These are phyloP conservation scores for Zymoseptoria ardabiliae DNA, from an alignment of 2,329 filamentous ascomycete genomes.

Conservation along the genomic window DNA sequence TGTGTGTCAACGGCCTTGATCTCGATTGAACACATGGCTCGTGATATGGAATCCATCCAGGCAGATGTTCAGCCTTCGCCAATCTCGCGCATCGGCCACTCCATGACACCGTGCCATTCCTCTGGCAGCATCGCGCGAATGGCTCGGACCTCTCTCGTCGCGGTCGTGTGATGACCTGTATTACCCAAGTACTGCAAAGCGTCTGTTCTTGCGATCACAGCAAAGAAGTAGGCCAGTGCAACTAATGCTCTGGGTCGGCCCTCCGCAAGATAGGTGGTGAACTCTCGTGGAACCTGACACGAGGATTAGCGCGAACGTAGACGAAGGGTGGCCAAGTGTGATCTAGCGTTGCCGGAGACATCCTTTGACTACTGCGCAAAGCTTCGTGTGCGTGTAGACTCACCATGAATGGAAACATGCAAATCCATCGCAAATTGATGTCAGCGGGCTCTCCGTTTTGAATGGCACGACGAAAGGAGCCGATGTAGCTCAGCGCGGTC, in stretches of 20 bases:
- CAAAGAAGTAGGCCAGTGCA: conserved; percentile 30
- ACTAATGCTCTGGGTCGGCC: conserved; percentile 29
- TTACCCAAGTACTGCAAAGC: conserved; percentile 26
- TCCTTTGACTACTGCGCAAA: not conserved
- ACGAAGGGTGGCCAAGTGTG: not conserved
- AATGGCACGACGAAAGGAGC: conserved; percentile 21
- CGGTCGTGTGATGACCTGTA: conserved; percentile 18
- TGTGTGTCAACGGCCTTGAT: not conserved
- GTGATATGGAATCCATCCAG: not conserved
- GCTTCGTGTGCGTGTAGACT: not conserved
- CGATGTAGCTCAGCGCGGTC: conserved; percentile 24
- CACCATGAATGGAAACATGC: conserved; percentile 26
- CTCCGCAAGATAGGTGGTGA: conserved; percentile 27
- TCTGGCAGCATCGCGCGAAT: conserved; percentile 21
- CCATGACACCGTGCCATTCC: conserved; percentile 27
- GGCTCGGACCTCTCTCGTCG: conserved; percentile 23
- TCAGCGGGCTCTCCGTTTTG: conserved; percentile 18
- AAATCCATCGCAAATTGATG: conserved; percentile 26
- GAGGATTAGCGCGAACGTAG: not conserved
- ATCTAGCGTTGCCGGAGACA: not conserved
- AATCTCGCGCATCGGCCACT: conserved; percentile 24
- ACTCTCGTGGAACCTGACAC: conserved; percentile 19
- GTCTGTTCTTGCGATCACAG: conserved; percentile 23
- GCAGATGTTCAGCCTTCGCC: conserved; percentile 6
- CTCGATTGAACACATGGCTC: not conserved